These are phyloP conservation scores for Aspergillus steynii DNA, from an alignment of 495 filamentous ascomycete species.

Conservation along the genomic window DNA sequence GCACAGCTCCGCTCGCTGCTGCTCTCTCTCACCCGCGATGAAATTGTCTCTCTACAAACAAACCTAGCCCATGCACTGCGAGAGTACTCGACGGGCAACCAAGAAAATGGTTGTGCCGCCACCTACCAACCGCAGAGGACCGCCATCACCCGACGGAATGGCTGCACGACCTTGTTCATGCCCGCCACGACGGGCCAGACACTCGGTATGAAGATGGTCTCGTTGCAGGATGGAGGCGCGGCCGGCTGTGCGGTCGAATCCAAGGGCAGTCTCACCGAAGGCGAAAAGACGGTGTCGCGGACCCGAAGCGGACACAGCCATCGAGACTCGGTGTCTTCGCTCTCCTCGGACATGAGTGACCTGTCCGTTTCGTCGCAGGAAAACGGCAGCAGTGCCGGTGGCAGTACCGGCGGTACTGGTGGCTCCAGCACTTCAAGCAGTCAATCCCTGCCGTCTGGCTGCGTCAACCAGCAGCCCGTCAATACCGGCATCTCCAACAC, in stretches of 20 bases:
- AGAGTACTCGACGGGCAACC: constrained; percentile 74
- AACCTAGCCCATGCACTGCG: constrained; percentile 75
- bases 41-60: constrained; percentile 64
- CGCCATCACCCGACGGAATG: constrained; percentile 65
- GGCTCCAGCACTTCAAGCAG: constrained; percentile 24
- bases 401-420: neutral
- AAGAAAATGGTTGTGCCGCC: constrained; percentile 57
- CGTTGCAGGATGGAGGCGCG: constrained; percentile 39
- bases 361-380: constrained; percentile 41
- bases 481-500: constrained; percentile 31
- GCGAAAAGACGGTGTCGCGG: constrained; percentile 16
- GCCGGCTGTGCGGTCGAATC: constrained; percentile 38
- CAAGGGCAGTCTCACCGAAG: constrained; percentile 18
- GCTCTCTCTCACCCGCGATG: constrained; percentile 66
- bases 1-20: constrained; percentile 68
- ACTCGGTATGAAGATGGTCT: constrained; percentile 65
- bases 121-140: constrained; percentile 78
- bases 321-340: constrained; percentile 36
- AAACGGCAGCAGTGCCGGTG: constrained; percentile 13
- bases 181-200: constrained; percentile 65
- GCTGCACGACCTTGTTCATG: constrained; percentile 89
- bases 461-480: constrained; percentile 38
- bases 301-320: constrained; percentile 16
- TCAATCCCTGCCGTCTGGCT: constrained; percentile 31
- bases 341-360: constrained; percentile 44